Conservation (phyloP, 192 early-diverging fungal genomes). For the Backusella liffmaniae region DNA sequence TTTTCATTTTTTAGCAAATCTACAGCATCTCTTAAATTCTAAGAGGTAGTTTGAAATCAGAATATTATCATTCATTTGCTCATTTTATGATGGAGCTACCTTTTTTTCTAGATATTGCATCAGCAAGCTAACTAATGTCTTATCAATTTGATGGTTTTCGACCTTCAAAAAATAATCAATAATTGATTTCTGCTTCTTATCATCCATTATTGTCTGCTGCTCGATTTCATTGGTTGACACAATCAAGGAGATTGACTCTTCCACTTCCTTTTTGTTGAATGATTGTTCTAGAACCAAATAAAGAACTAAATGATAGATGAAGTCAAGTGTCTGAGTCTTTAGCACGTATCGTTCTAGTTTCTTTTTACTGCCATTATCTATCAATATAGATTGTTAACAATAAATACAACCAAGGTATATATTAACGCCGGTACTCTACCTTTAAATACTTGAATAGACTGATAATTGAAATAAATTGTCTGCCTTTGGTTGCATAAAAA, state of each 20-base stretch:
- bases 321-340: neutral
- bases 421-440: neutral
- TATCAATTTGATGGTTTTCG: neutral
- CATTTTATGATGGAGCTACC: neutral
- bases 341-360: neutral
- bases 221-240: neutral
- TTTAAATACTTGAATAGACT: neutral
- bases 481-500: neutral
- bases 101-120: neutral
- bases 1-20: neutral
- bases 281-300: slow-evolving; percentile 8
- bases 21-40: neutral
- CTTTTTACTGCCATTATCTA: neutral
- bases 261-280: slow-evolving; percentile 1
- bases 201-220: neutral
- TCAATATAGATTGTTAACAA: neutral
- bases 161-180: neutral
- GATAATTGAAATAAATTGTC: neutral
- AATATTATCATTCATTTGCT: neutral
- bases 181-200: neutral
- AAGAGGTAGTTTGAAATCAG: neutral
- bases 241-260: neutral
- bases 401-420: neutral
- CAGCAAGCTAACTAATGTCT: neutral
- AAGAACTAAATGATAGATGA: neutral